Conservation (phyloP, 1,139 yeast genomes). For the Scheffersomyces insectosa region DNA sequence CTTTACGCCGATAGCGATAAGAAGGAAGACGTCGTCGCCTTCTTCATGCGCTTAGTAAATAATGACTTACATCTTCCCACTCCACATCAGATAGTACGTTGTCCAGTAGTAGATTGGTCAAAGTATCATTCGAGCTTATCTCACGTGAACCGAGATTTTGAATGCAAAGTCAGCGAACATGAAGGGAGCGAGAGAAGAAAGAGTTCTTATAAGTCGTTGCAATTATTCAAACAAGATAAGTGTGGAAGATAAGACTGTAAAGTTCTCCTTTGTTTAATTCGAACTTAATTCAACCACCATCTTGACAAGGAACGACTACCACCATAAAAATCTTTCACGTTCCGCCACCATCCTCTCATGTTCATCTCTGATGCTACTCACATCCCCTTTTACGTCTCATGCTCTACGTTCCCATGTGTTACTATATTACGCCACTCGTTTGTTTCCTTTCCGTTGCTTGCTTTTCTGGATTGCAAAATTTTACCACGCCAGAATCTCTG, state of each 20-base stretch:
- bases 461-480: not conserved
- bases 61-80: slow-evolving; percentile 37
- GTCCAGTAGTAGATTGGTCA: slow-evolving; percentile 42
- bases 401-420: no score
- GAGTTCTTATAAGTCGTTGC: no score
- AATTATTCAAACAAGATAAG: no score
- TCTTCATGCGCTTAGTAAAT: slow-evolving; percentile 30
- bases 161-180: not conserved
- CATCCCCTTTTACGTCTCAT: no score
- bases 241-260: no score
- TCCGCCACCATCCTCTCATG: no score
- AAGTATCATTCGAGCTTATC: slow-evolving; percentile 23
- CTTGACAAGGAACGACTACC: no score
- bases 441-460: not conserved
- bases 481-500: not conserved
- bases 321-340: no score
- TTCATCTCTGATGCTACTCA: no score
- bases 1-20: slow-evolving; percentile 15
- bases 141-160: slow-evolving; percentile 13
- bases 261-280: no score
- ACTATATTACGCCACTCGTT: not conserved
- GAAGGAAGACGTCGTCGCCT: slow-evolving; percentile 27
- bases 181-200: no score
- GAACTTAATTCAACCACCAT: no score
- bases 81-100: slow-evolving; percentile 33